Conservation (phyloP, 2,329 filamentous ascomycete genomes). For the Stemphylium vesicarium region DNA sequence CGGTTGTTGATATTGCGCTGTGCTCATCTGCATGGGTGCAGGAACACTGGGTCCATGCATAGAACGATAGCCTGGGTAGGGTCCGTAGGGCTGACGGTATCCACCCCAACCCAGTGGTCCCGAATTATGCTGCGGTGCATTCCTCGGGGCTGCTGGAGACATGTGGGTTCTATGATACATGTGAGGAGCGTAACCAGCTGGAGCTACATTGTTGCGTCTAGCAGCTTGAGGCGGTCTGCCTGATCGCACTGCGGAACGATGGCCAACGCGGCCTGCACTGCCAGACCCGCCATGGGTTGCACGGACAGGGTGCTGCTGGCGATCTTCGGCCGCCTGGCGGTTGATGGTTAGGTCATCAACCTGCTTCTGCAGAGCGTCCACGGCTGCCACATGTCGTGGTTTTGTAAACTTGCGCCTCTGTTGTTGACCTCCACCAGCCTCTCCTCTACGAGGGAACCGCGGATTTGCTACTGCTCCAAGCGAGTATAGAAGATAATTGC, state of each 20-base stretch:
- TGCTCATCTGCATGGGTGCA: neutral
- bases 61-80: neutral
- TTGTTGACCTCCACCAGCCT: neutral
- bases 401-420: neutral
- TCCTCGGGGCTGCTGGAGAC: neutral
- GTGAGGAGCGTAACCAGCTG: neutral
- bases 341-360: neutral
- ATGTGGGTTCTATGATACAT: neutral
- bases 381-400: neutral
- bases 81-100: neutral
- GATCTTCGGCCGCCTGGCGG: neutral
- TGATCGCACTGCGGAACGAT: neutral
- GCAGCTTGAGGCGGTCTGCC: neutral
- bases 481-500: constrained; percentile 3
- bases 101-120: neutral
- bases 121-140: neutral
- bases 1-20: neutral
- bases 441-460: constrained; percentile 2
- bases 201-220: neutral
- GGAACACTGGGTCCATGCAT: neutral
- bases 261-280: neutral
- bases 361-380: neutral
- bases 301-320: neutral
- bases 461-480: constrained; percentile 6
- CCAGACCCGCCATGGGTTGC: neutral